These are phyloP conservation scores for Verticillium nubilum DNA, from an alignment of 2,329 filamentous ascomycete genomes.

Conservation along the genomic window DNA sequence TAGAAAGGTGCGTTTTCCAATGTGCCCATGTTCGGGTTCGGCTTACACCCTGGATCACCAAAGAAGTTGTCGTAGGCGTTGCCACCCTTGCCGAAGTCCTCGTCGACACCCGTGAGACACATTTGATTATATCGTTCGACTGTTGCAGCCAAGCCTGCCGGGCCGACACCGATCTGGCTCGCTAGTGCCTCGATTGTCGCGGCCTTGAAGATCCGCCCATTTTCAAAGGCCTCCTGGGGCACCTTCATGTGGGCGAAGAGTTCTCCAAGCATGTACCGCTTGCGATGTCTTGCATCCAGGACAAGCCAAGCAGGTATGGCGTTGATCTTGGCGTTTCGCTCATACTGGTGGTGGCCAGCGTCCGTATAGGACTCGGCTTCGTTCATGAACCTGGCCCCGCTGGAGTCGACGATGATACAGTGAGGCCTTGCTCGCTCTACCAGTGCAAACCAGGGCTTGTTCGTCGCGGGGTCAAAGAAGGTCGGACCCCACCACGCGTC, in stretches of 20 bases:
- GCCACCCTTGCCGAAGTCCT: constrained; percentile 24
- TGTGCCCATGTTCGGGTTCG: constrained; percentile 7
- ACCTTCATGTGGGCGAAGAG: neutral
- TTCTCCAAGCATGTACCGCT: constrained; percentile 18
- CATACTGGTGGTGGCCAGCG: constrained; percentile 16
- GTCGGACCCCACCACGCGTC: constrained; percentile 27
- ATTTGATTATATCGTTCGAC: constrained; percentile 22
- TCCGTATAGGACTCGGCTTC: constrained; percentile 25
- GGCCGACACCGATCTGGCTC: constrained; percentile 15
- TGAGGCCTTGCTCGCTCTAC: constrained; percentile 24
- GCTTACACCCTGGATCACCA: constrained; percentile 17
- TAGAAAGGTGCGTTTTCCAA: constrained; percentile 19
- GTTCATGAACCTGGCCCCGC: constrained; percentile 25
- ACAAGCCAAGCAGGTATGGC: constrained; percentile 26
- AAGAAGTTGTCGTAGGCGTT: constrained; percentile 24
- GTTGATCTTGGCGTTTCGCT: constrained; percentile 10
- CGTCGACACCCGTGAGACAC: constrained; percentile 20
- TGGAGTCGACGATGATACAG: constrained; percentile 26
- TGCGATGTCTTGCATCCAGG: constrained; percentile 22
- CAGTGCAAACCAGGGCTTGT: constrained; percentile 6
- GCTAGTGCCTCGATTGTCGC: constrained; percentile 20
- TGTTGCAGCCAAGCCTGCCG: constrained; percentile 14
- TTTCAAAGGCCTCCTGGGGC: neutral
- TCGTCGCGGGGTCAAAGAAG: constrained; percentile 19
- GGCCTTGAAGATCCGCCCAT: constrained; percentile 13